Base-by-base conservation (phyloP, 805 yeast genomes). In the Kregervanrija fluxuum region DNA sequence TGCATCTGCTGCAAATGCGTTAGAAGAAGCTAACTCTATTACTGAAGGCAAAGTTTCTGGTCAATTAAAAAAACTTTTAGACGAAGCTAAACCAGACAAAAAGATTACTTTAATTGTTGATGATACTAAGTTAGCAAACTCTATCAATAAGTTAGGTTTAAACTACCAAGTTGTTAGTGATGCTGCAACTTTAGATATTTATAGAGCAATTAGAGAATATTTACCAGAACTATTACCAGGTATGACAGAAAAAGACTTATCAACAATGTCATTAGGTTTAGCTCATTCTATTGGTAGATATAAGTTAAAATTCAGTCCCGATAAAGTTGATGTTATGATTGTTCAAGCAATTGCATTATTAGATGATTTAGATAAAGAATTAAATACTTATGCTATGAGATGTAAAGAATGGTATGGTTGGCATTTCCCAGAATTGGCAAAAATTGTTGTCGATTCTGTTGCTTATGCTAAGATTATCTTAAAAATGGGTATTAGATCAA, bases 391-490 rank as follows among this genome's bases (percentile, higher is more conserved):
- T 60, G 96, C 98, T 55, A 93, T 93, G 99, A 82, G 99, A 74
- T 80, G 91, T 71, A 93, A 91, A 73, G 99, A 93, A 73, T 93
- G 99, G 99, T 93, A 93, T 71, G 99, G 99, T 54, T 93, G 99
- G 99, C 99, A 93, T 70, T 93, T 93, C 82, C 99, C 99, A 35
- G 99, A 93, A 70, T 80, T 93, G 80, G 96, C 97, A 60, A 93
- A 93, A 77, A 88, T 91, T 66, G 85, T 93, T 57, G 81, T 84
- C 55, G 99, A 91, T 70, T 90, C 96, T 54, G 91, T 87, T 57
- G 97, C 97, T 39, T 91, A 81, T 67, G 98, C 98, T 50, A 84
- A 95, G 73, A 85, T 89, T 56, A 86, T 93, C 62, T 77, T 89
- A 69, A 75, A 82, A 57, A 89, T 93, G 96, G 98, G 98, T 56